Evolutionary conservation across 345 rosid genomes (phyloP), one percentile per base, ranked within the genome.

Genomic region (Microthlaspi erraticum): DNA sequence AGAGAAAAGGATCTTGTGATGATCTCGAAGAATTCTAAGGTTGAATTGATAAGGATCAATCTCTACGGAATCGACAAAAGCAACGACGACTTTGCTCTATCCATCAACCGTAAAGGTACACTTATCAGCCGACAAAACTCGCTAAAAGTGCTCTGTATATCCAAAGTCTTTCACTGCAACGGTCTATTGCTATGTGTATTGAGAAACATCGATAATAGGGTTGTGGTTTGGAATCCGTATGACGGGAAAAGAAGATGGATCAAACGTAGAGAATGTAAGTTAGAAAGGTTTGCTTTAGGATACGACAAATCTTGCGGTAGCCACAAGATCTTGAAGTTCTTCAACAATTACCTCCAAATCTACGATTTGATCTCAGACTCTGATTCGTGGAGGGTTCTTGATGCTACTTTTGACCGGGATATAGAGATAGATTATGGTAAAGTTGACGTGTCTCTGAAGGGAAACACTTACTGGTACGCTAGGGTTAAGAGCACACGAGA

Each of bases 221-320:
- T 61, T 45, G 44, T 68, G 46, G 48, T 57, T 68, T 68, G 46
- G 64, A 68, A 44, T 8, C 64, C 45, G 12, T 68, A 20, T 45
- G 45, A 44, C 46, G 36, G 56, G 23, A 4, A 34, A 10, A 34
- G 17, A 68, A 68, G 41, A 23, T 57, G 64, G 73, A 34, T 68
- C 56, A 2, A 8, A 23, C 26, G 26, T 23, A 23, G 11, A 17
- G 0, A 6, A 23, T 1, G 26, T 14, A 23, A 2, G 0, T 6
- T 1, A 10, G 46, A 56, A 2, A 0, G 0, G 45, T 68, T 13
- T 36, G 64, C 56, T 34, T 38, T 68, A 0, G 73, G 73, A 23
- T 68, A 56, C 7, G 42, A 66, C 16, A 39, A 19, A 53, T 66
- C 31, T 0, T 29, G 52, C 7, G 41, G 56, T 44, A 56, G 36